A percentile compares a stretch with the other conserved stretches of the same genome.
Conservation (phyloP, 129 eudicot species). For the Glebionis coronaria region DNA sequence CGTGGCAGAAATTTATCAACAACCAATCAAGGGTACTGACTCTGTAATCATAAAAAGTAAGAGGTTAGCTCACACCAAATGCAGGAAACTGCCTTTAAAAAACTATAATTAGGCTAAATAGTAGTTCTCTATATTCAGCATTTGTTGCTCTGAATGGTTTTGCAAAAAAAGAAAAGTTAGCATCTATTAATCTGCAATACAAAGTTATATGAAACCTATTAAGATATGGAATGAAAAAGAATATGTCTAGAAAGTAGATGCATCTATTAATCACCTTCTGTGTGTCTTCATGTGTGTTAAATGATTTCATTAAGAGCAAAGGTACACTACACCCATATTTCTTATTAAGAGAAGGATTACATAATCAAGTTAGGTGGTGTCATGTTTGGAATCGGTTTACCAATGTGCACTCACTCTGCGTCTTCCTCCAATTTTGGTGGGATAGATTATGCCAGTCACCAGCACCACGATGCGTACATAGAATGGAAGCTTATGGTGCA, state of each 20-base stretch:
- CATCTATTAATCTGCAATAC: conserved; percentile 62
- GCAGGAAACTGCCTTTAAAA: neutral
- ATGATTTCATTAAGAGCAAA: conserved; percentile 91
- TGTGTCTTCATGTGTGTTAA: conserved; percentile 98
- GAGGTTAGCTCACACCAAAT: conserved; percentile 21
- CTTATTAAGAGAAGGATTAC: conserved; percentile 66
- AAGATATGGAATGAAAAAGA: neutral
- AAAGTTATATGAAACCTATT: conserved; percentile 7
- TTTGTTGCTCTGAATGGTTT: conserved; percentile 1
- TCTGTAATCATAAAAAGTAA: conserved; percentile 39
- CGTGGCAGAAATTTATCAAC: conserved; percentile 78
- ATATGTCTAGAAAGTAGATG: conserved; percentile 2
- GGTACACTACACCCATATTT: conserved; percentile 97
- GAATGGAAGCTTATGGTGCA: conserved; percentile 51
- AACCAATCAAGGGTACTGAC: conserved; percentile 93
- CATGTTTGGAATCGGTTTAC: too few relatives aligned
- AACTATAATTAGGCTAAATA: neutral
- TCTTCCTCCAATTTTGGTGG: conserved; percentile 77
- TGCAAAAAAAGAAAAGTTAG: neutral
- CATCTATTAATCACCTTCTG: conserved; percentile 54
- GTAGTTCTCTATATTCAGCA: neutral
- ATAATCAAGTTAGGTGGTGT: too few relatives aligned
- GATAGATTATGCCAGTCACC: conserved; percentile 67
- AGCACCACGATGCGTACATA: conserved; percentile 51
- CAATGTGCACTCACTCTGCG: conserved; percentile 63